Evolutionary conservation across 495 filamentous ascomycete genomes (phyloP).

Genomic region (Xylaria curta): DNA sequence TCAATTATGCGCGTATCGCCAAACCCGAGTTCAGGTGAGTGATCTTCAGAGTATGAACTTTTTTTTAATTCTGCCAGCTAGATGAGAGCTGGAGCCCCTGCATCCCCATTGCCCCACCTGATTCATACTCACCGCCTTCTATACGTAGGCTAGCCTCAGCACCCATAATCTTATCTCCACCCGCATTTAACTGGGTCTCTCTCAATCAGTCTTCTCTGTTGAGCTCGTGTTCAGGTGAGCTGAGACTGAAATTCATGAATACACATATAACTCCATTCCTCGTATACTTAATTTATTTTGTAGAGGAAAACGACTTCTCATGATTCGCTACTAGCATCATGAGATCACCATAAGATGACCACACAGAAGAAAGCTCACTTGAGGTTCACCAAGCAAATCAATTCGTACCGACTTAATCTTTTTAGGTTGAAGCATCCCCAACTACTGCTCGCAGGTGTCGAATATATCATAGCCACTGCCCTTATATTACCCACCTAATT

Average conservation of each 20-base stretch:
- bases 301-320: no score
- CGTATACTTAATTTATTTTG: neutral
- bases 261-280: neutral
- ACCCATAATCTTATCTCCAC: neutral
- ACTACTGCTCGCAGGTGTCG: no score
- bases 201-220: no score
- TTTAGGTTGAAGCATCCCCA: no score
- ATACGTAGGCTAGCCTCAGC: neutral
- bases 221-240: no score
- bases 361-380: no score
- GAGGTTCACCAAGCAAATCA: no score
- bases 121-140: slow-evolving; percentile 12
- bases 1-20: slow-evolving; percentile 1
- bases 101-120: neutral
- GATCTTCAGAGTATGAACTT: slow-evolving; percentile 18
- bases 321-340: neutral
- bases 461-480: neutral
- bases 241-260: no score
- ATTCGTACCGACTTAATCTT: no score
- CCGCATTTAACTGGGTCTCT: neutral
- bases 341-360: neutral
- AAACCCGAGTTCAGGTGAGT: neutral
- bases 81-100: slow-evolving; percentile 15
- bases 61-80: slow-evolving; percentile 30
- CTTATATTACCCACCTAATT: neutral